Conservation (phyloP, 129 eudicot species). For the Flaveria bidentis region DNA sequence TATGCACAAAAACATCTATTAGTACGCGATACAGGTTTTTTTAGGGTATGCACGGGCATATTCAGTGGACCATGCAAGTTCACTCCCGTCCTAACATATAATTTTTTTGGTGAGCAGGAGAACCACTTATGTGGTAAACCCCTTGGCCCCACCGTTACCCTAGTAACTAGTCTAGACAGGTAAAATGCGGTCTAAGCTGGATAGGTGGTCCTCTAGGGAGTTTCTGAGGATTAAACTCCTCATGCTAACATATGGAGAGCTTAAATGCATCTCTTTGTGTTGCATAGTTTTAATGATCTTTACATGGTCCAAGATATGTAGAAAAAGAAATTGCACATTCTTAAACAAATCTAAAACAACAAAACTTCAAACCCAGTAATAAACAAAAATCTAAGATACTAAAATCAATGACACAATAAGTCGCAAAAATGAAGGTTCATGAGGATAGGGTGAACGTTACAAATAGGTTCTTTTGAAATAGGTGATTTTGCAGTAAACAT, state of each 20-base stretch:
- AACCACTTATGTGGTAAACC: no score
- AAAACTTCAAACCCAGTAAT: background rate
- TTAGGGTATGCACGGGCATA: background rate
- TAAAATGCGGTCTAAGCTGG: no score
- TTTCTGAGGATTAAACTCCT: no score
- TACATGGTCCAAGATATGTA: background rate
- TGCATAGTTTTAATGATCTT: background rate
- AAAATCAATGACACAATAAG: background rate
- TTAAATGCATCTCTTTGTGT: background rate
- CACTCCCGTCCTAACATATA: background rate
- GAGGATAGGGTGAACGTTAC: background rate
- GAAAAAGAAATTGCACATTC: background rate
- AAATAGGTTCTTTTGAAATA: background rate
- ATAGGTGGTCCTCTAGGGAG: no score
- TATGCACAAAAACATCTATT: slow-evolving; percentile 30
- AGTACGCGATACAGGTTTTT: background rate
- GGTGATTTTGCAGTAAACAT: background rate
- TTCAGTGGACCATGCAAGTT: background rate
- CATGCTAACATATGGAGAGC: background rate
- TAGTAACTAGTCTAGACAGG: no score
- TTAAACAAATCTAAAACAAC: background rate
- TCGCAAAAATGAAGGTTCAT: background rate
- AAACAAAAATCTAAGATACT: background rate
- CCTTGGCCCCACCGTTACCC: no score
- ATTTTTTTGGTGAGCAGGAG: background rate